Percentiles rank a stretch among this genome's conserved stretches.
Conservation (phyloP, 2,329 filamentous ascomycete genomes). For the Aspergillus neotritici region DNA sequence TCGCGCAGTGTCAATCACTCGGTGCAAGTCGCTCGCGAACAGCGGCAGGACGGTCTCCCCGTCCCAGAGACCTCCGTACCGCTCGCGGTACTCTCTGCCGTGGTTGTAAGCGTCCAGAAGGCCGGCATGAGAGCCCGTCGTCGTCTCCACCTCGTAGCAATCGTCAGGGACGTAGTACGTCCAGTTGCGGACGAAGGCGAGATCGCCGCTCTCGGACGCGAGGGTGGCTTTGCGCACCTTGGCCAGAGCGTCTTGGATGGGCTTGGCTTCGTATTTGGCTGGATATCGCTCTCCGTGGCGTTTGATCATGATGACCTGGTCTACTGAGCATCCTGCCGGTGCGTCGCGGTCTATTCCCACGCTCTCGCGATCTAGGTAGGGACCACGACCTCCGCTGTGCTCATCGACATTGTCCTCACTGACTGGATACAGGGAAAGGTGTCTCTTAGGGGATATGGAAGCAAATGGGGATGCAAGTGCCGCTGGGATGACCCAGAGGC, state of each 20-base stretch:
- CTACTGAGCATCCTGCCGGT: constrained; percentile 15
- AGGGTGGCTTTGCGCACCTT: constrained; percentile 11
- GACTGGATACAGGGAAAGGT: constrained; percentile 7
- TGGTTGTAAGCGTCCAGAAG: constrained; percentile 13
- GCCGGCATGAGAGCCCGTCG: constrained; percentile 16
- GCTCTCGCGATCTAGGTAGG: constrained; percentile 13
- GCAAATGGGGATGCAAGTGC: not conserved
- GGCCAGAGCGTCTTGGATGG: constrained; percentile 10
- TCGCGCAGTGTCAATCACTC: constrained; percentile 19
- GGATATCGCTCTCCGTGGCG: constrained; percentile 23
- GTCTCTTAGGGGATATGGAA: not conserved
- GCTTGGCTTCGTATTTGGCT: constrained; percentile 1
- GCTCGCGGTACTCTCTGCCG: constrained; percentile 15
- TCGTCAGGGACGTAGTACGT: constrained; percentile 16
- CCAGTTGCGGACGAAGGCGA: constrained; percentile 18
- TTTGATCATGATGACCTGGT: constrained; percentile 21
- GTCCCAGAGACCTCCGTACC: constrained; percentile 17
- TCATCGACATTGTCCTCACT: constrained; percentile 18
- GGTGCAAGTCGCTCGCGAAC: constrained; percentile 14
- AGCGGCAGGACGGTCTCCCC: constrained; percentile 12
- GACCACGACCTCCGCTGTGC: constrained; percentile 16
- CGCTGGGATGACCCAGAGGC: not conserved
- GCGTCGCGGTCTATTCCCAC: constrained; percentile 17
- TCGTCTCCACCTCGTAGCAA: constrained; percentile 16
- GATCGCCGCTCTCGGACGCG: constrained; percentile 9